Base-by-base conservation (phyloP, 1,284 basidiomycete species). In the Clitocybe nebularis region DNA sequence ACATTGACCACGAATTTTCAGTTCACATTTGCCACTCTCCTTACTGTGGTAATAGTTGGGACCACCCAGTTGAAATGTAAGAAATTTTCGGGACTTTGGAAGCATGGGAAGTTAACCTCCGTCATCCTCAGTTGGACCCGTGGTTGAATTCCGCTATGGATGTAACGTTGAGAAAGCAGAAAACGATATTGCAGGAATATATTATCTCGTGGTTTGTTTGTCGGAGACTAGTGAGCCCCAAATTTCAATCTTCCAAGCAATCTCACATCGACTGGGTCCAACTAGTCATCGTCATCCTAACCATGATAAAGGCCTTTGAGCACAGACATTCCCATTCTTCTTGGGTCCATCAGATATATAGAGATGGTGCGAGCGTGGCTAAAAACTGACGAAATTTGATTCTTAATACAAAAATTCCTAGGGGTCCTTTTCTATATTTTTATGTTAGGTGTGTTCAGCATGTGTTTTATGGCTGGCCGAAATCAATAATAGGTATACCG, bases 201-300 rank as follows among this genome's bases (percentile, higher is more conserved):
- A 64, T 1, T 73, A 69, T 44, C 52, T 71, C 6, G 46, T 67
- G n/a, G 51, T 73, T 4, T 53, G 66, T 14, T 5, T 67, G 3
- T 64, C 58, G 3, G 71, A 73, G 55, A 71, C 68, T 2, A 57
- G 70, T 71, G 36, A 28, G 64, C 58, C 10, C 28, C 36, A 26
- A 7, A 24, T 28, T 40, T 20, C 2, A 14, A 29, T 22, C n/a
- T 19, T 8, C 14, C 23, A 4, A 10, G n/a, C 6, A 24, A 4
- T 21, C 24, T 26, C 28, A 10, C 10, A 14, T 19, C 6, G 13
- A 16, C 9, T 16, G 3, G 5, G 3, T 10, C 17, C 14, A 6
- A 36, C 5, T 36, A 72, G 71, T 57, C 8, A 60, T 71, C 44
- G 68, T 62, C 6, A 46, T 61, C 16, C 48, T 73, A 41, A 71